Evolutionary conservation across 2,329 filamentous ascomycete genomes (phyloP).

Genomic region (Chrysosphaeria jannelii): DNA sequence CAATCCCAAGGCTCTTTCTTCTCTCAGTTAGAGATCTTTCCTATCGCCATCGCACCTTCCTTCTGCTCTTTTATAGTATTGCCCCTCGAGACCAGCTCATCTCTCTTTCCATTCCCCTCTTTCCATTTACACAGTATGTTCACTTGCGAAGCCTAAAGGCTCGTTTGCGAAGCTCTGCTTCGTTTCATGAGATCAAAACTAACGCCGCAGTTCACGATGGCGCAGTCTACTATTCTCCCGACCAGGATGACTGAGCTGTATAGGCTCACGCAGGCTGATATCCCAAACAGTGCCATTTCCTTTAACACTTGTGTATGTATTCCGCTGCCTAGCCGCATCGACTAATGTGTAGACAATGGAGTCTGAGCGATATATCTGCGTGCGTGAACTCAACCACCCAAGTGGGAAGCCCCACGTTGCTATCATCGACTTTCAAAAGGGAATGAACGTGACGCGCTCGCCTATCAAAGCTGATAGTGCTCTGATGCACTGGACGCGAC

Average conservation of each 20-base stretch:
- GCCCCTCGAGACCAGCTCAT: too few species aligned
- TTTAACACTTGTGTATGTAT: conserved; percentile 60
- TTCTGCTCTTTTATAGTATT: too few species aligned
- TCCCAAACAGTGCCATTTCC: conserved; percentile 25
- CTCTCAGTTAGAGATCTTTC: too few species aligned
- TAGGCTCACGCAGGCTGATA: conserved; percentile 11
- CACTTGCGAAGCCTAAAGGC: too few species aligned
- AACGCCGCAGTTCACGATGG: too few species aligned
- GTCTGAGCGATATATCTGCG: conserved; percentile 87
- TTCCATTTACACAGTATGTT: too few species aligned
- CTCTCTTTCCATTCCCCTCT: too few species aligned
- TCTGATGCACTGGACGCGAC: conserved; percentile 94
- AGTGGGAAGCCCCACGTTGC: conserved; percentile 73
- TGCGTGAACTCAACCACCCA: conserved; percentile 77
- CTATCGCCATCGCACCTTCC: too few species aligned
- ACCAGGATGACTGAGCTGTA: conserved; percentile 14
- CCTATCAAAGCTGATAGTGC: conserved; percentile 98
- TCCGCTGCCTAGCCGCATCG: neutral
- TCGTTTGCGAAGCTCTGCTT: too few species aligned
- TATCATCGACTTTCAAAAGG: conserved; percentile 92
- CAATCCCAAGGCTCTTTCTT: too few species aligned
- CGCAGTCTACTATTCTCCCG: conserved; percentile 10
- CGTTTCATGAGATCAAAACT: too few species aligned
- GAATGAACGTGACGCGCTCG: conserved; percentile 78
- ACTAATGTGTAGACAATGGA: conserved; percentile 50